Percentiles rank a stretch among this genome's conserved stretches.
These are phyloP conservation scores for Penicillium sp. DNA, from an alignment of 2,329 filamentous ascomycete species.

Conservation along the genomic window DNA sequence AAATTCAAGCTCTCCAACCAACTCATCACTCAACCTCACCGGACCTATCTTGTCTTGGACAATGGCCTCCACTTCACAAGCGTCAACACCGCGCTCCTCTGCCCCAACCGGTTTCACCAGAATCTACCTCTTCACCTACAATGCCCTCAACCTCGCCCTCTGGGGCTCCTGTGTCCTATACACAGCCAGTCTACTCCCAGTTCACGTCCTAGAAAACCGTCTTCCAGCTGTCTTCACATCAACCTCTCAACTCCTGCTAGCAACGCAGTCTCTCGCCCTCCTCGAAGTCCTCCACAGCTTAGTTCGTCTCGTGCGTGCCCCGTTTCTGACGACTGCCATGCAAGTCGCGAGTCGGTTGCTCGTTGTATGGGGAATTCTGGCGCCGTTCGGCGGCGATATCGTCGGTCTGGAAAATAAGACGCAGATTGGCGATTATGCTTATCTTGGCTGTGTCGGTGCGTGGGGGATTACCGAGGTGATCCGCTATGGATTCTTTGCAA, in stretches of 20 bases:
- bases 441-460: slow-evolving; percentile 58
- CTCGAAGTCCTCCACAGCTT: slow-evolving; percentile 80
- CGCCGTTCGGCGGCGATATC: slow-evolving; percentile 52
- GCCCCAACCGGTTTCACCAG: slow-evolving; percentile 48
- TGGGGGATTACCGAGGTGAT: slow-evolving; percentile 91
- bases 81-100: slow-evolving; percentile 12
- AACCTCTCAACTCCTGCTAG: slow-evolving; percentile 39
- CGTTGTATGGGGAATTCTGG: slow-evolving; percentile 79
- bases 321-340: slow-evolving; percentile 77
- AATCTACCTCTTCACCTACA: slow-evolving; percentile 79
- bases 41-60: too few species aligned
- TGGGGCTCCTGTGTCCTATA: slow-evolving; percentile 74
- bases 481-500: slow-evolving; percentile 84
- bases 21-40: slow-evolving; percentile 1
- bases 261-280: slow-evolving; percentile 75
- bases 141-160: slow-evolving; percentile 66
- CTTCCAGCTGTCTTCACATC: slow-evolving; percentile 44
- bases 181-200: slow-evolving; percentile 53
- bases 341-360: slow-evolving; percentile 84
- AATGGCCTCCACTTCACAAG: slow-evolving; percentile 4
- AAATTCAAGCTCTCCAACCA: background rate
- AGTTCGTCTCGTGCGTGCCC: slow-evolving; percentile 75
- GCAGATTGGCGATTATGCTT: slow-evolving; percentile 38
- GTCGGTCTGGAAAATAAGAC: slow-evolving; percentile 20
- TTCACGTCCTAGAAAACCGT: slow-evolving; percentile 47